These are phyloP conservation scores for Dictyostelium intermedium DNA, from an alignment of 78 protist genomes.

Conservation along the genomic window DNA sequence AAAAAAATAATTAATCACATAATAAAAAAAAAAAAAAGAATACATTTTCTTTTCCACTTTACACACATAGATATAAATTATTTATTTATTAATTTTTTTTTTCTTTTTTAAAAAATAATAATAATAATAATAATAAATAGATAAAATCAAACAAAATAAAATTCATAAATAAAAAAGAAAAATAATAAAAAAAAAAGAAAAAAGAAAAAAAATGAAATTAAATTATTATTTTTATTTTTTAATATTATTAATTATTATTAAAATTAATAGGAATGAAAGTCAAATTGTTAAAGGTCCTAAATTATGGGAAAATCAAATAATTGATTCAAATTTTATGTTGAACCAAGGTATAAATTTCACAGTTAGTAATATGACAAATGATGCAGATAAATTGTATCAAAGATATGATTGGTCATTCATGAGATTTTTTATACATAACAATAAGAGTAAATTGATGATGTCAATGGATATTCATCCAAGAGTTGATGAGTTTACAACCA, in stretches of 20 bases:
- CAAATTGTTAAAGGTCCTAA: not conserved
- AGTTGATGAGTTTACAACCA: slow-evolving; percentile 52
- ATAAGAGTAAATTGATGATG: not conserved
- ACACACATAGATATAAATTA: not conserved
- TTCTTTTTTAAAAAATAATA: not conserved
- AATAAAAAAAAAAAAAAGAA: too few species aligned
- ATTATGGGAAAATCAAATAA: not conserved
- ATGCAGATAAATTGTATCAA: not conserved
- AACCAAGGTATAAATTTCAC: not conserved
- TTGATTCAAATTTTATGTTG: not conserved
- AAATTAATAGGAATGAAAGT: not conserved
- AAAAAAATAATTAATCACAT: not conserved
- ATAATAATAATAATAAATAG: too few species aligned
- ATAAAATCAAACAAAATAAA: too few species aligned
- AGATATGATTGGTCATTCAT: not conserved
- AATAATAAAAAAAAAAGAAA: too few species aligned
- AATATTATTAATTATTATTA: too few species aligned
- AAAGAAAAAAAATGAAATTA: not conserved
- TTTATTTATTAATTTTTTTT: not conserved
- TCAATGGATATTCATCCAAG: not conserved
- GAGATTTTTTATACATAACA: not conserved
- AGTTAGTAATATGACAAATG: not conserved
- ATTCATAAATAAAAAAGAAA: too few species aligned
- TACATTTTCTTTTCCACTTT: not conserved
- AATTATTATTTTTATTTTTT: too few species aligned